Percentiles rank a stretch among this genome's conserved stretches.
Conservation (phyloP, 495 filamentous ascomycete genomes). For the Aspergillus funiculosus region DNA sequence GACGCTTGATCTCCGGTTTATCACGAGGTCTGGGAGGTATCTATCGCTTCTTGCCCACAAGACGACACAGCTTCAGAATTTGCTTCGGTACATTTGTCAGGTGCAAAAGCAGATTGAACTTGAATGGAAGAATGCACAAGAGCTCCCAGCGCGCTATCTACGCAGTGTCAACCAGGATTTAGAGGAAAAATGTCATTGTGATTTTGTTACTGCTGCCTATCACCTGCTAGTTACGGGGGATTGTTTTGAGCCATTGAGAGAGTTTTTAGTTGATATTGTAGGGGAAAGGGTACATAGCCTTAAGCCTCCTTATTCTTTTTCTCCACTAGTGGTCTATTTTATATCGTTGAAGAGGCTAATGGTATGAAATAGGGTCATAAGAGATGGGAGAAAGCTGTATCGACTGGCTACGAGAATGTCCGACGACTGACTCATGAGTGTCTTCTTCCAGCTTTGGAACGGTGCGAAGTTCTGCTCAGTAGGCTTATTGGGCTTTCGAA, state of each 20-base stretch:
- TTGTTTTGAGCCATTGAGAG: conserved; percentile 66
- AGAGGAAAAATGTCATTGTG: conserved; percentile 51
- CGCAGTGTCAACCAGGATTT: conserved; percentile 63
- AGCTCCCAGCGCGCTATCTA: conserved; percentile 72
- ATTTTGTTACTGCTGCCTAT: conserved; percentile 71
- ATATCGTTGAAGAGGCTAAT: too few species aligned
- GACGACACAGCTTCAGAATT: conserved; percentile 77
- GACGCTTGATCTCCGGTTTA: conserved; percentile 77
- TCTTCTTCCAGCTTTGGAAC: conserved; percentile 78
- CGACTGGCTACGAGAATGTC: conserved; percentile 68
- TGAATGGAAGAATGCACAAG: conserved; percentile 77
- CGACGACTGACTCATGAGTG: conserved; percentile 76
- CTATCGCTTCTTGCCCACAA: conserved; percentile 78
- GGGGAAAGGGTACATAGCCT: conserved; percentile 62
- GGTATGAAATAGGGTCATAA: conserved; percentile 70
- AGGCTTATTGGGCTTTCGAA: conserved; percentile 80
- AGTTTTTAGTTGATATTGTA: conserved; percentile 86
- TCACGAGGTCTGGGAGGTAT: conserved; percentile 71
- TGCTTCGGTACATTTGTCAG: conserved; percentile 76
- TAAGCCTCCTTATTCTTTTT: not conserved
- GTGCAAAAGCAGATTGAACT: conserved; percentile 65
- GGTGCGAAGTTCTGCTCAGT: conserved; percentile 74
- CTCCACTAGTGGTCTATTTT: too few species aligned
- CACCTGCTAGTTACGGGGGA: conserved; percentile 83
- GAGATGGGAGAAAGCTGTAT: conserved; percentile 86